Evolutionary conservation across 2,329 filamentous ascomycete genomes (phyloP).

Genomic region (Paracoccidioides brasiliensis): DNA sequence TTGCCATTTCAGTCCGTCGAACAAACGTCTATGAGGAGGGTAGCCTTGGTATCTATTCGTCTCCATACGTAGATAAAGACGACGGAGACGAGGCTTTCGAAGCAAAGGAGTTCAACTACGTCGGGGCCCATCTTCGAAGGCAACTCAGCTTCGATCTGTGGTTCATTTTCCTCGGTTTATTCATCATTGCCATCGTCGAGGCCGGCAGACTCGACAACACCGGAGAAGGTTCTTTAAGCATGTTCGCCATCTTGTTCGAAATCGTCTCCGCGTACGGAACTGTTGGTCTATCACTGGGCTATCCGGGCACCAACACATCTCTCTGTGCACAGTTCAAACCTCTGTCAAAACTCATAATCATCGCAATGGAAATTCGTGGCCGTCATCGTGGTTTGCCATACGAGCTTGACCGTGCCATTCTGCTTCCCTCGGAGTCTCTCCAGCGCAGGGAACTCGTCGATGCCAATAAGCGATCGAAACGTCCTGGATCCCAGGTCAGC

Average conservation of each 20-base stretch:
- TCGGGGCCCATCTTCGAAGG: slow-evolving; percentile 78
- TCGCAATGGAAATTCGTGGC: slow-evolving; percentile 54
- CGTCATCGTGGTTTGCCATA: slow-evolving; percentile 53
- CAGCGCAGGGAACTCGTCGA: slow-evolving; percentile 47
- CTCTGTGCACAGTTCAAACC: slow-evolving; percentile 71
- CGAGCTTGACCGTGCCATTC: slow-evolving; percentile 55
- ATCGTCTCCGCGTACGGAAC: slow-evolving; percentile 87
- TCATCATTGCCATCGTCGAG: slow-evolving; percentile 84
- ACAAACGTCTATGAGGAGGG: slow-evolving; percentile 94
- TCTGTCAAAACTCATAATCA: slow-evolving; percentile 52
- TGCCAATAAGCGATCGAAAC: slow-evolving; percentile 32
- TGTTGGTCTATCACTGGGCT: slow-evolving; percentile 81
- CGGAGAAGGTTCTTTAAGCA: slow-evolving; percentile 46
- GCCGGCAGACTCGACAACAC: slow-evolving; percentile 53
- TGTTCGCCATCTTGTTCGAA: slow-evolving; percentile 66
- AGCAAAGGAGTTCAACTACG: slow-evolving; percentile 59
- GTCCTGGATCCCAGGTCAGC: slow-evolving; percentile 26
- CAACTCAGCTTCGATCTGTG: slow-evolving; percentile 96
- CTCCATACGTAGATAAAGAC: slow-evolving; percentile 49
- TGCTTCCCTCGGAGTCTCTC: slow-evolving; percentile 53
- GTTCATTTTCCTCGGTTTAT: slow-evolving; percentile 90
- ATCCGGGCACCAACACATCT: slow-evolving; percentile 59
- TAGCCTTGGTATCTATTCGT: slow-evolving; percentile 53
- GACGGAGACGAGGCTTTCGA: slow-evolving; percentile 37
- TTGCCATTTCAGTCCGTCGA: slow-evolving; percentile 83